Conservation (phyloP, 2,329 filamentous ascomycete species). For the Aspergillus sp. region DNA sequence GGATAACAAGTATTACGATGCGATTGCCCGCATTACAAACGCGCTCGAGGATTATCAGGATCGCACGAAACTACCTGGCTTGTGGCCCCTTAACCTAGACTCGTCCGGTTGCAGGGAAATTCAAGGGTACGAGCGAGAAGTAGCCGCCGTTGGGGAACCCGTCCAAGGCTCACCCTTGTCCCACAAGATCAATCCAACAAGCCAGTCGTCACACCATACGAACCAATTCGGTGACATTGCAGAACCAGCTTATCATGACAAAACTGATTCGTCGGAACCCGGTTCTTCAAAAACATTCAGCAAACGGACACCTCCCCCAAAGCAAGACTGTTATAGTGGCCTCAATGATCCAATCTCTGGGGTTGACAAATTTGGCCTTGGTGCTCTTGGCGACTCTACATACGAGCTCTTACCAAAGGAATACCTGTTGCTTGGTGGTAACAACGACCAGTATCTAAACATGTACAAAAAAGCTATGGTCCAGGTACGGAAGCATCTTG, state of each 20-base stretch:
- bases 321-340: conserved; percentile 39
- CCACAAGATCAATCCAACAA: background rate
- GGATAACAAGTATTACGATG: conserved; percentile 83
- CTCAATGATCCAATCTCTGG: conserved; percentile 35
- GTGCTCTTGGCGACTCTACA: conserved; percentile 48
- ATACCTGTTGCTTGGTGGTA: conserved; percentile 47
- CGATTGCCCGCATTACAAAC: conserved; percentile 80
- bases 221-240: conserved; percentile 25
- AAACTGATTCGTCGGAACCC: conserved; percentile 2
- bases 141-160: conserved; percentile 10
- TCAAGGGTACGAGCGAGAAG: conserved; percentile 15
- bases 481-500: conserved; percentile 39
- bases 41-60: conserved; percentile 74
- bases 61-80: conserved; percentile 67
- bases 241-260: conserved; percentile 28
- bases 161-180: conserved; percentile 1
- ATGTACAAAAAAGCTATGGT: conserved; percentile 46
- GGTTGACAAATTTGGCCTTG: conserved; percentile 43
- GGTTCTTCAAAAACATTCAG: conserved; percentile 8
- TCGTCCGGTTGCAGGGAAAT: conserved; percentile 70
- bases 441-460: conserved; percentile 41
- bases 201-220: conserved; percentile 13
- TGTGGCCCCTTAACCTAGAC: conserved; percentile 78
- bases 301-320: conserved; percentile 10
- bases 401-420: conserved; percentile 55